Conservation (phyloP, 2,329 filamentous ascomycete genomes). For the Cladosporium austrohemisphaericum region DNA sequence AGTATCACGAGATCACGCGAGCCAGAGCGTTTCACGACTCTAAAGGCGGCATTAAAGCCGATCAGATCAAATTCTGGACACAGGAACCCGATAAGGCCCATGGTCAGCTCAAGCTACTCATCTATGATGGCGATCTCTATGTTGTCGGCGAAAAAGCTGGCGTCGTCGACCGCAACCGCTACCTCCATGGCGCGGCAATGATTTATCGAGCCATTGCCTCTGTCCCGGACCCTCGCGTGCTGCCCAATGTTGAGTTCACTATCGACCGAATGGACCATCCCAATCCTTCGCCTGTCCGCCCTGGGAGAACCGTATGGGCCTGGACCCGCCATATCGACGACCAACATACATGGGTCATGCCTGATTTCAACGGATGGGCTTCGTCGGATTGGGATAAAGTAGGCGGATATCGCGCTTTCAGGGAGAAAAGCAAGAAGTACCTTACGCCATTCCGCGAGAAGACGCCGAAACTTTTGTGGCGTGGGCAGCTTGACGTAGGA, state of each 20-base stretch:
- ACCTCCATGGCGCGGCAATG: conserved; percentile 35
- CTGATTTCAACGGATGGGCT: conserved; percentile 50
- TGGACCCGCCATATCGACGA: conserved; percentile 9
- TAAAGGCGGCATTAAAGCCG: conserved; percentile 19
- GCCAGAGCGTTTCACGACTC: conserved; percentile 22
- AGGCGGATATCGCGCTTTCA: conserved; percentile 22
- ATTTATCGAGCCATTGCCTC: conserved; percentile 45
- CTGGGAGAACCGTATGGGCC: conserved; percentile 34
- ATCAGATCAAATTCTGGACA: conserved; percentile 5
- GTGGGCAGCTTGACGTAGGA: conserved; percentile 26
- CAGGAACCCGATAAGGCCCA: conserved; percentile 20
- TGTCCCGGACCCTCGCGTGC: conserved; percentile 28
- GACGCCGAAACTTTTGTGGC: conserved; percentile 29
- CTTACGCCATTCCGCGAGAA: conserved; percentile 20
- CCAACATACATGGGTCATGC: conserved; percentile 45
- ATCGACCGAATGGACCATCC: conserved; percentile 22
- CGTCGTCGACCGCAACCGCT: conserved; percentile 29
- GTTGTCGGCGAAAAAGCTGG: conserved; percentile 23
- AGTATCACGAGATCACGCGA: conserved; percentile 28
- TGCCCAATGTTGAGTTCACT: conserved; percentile 48
- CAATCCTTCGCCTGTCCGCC: neutral
- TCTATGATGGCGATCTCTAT: conserved; percentile 30
- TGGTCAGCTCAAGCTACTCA: conserved; percentile 26
- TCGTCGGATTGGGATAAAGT: conserved; percentile 32
- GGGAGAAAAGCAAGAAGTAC: conserved; percentile 19